These are phyloP conservation scores for Thielaviopsis musarum DNA, from an alignment of 2,329 filamentous ascomycete species.

Conservation along the genomic window DNA sequence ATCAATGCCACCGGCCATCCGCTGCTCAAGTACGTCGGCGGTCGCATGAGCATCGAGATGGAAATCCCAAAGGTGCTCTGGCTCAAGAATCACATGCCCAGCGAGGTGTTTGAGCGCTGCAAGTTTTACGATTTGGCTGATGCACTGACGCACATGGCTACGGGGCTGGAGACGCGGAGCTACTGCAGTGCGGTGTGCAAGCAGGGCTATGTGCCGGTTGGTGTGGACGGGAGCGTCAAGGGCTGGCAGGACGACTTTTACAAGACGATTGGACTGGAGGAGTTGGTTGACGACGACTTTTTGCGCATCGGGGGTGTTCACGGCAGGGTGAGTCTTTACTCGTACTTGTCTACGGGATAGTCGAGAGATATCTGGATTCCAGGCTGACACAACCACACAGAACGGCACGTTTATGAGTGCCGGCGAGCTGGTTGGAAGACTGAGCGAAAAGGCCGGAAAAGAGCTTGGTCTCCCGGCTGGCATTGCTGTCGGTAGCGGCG, in stretches of 20 bases:
- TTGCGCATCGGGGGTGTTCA: conserved; percentile 88
- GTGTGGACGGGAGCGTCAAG: conserved; percentile 91
- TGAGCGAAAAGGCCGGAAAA: conserved; percentile 66
- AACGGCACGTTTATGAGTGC: conserved; percentile 84
- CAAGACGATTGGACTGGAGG: conserved; percentile 66
- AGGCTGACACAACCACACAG: conserved; percentile 29
- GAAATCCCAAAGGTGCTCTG: conserved; percentile 96
- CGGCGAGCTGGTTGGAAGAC: conserved; percentile 71
- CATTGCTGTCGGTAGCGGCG: conserved; percentile 85
- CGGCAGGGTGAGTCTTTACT: conserved; percentile 55
- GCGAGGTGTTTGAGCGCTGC: conserved; percentile 76
- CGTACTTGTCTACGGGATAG: neutral
- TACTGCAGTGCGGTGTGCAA: conserved; percentile 96
- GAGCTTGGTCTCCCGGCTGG: conserved; percentile 75
- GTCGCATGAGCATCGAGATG: conserved; percentile 99
- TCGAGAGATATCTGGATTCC: conserved; percentile 9
- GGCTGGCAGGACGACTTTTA: conserved; percentile 97
- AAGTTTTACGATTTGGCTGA: conserved; percentile 95
- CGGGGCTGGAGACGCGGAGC: conserved; percentile 77
- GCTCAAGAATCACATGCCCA: conserved; percentile 96
- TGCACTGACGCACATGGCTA: conserved; percentile 85
- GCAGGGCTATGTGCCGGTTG: conserved; percentile 92
- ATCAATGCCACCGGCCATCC: conserved; percentile 91
- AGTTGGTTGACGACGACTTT: conserved; percentile 73
- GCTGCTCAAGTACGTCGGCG: conserved; percentile 86